Evolutionary conservation across 106 monocot genomes (phyloP).

Genomic region (Dendrobium chrysotoxum): DNA sequence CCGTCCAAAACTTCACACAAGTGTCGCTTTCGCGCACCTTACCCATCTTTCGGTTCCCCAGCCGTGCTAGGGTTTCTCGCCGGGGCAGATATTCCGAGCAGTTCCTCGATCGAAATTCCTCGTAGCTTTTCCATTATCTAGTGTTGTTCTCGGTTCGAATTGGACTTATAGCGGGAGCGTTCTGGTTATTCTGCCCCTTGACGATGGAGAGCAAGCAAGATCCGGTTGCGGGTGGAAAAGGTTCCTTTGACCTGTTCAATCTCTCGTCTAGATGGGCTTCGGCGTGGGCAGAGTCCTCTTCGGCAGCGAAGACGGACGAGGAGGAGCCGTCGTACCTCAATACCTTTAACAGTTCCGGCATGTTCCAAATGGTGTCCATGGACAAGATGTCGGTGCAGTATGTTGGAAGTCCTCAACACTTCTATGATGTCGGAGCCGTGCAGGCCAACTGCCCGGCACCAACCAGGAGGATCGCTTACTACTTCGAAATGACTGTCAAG

Average conservation of each 20-base stretch:
- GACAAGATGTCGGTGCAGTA: constrained; percentile 91
- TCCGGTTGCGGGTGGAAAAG: not conserved
- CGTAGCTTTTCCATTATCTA: not conserved
- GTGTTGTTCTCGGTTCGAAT: not conserved
- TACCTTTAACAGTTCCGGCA: constrained; percentile 81
- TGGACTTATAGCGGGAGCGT: not conserved
- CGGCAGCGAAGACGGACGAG: not conserved
- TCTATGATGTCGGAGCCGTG: constrained; percentile 76
- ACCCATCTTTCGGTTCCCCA: not conserved
- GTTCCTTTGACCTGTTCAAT: not conserved
- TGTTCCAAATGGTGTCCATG: constrained; percentile 66
- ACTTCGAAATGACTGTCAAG: constrained; percentile 92
- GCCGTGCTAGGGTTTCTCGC: not conserved
- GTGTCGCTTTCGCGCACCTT: too few relatives aligned
- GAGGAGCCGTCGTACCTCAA: constrained; percentile 78
- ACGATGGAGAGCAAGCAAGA: constrained; percentile 7
- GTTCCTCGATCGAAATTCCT: not conserved
- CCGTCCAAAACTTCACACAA: too few relatives aligned
- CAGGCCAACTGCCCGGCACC: constrained; percentile 84
- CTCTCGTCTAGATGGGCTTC: constrained; percentile 5
- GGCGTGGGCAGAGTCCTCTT: not conserved
- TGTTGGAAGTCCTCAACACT: constrained; percentile 41
- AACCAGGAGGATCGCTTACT: constrained; percentile 52
- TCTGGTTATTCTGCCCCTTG: not conserved
- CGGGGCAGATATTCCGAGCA: not conserved